Conservation (phyloP, 2,329 filamentous ascomycete genomes). For the Colletotrichum somersetense region DNA sequence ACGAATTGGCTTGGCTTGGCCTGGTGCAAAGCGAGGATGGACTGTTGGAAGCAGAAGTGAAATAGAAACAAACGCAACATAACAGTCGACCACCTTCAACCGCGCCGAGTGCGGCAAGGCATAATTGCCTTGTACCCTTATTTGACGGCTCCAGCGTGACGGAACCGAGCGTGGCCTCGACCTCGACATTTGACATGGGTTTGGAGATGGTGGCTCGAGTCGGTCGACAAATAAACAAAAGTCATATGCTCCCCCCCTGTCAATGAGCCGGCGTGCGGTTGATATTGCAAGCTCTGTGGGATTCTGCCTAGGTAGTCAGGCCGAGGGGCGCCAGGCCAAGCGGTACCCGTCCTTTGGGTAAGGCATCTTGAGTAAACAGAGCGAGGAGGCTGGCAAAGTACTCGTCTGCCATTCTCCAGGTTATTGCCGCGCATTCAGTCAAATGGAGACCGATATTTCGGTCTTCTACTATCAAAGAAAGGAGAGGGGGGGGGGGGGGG, state of each 20-base stretch:
- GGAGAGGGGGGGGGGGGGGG: too few species aligned
- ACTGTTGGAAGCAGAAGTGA: constrained; percentile 18
- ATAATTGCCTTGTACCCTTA: background rate
- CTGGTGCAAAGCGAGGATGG: background rate
- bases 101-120: background rate
- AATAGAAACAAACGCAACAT: background rate
- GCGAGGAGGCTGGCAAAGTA: background rate
- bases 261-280: constrained; percentile 10
- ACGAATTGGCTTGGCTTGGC: background rate
- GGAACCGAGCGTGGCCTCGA: constrained; percentile 23
- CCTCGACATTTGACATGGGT: constrained; percentile 21
- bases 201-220: background rate
- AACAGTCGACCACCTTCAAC: background rate
- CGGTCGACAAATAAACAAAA: constrained; percentile 26
- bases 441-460: background rate
- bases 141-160: constrained; percentile 28
- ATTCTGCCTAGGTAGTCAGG: constrained; percentile 12
- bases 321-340: constrained; percentile 22
- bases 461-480: too few species aligned
- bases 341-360: constrained; percentile 14
- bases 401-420: background rate
- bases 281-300: constrained; percentile 14
- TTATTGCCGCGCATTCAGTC: background rate
- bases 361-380: background rate
- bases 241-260: background rate